These are phyloP conservation scores for Kwoniella sp. DNA, from an alignment of 768 basidiomycete genomes.

Conservation along the genomic window DNA sequence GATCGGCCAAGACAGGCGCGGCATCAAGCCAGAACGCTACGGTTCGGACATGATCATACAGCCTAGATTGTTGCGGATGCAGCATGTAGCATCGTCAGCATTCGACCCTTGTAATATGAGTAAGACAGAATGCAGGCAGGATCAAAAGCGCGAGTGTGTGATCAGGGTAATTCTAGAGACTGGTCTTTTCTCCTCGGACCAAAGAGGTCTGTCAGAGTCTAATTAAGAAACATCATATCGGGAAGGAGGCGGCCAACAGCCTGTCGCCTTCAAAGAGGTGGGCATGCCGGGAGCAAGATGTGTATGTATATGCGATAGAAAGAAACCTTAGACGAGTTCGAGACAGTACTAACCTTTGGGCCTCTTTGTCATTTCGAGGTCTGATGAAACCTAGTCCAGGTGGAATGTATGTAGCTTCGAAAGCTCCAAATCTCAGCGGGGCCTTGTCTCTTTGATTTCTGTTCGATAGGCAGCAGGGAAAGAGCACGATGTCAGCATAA, in stretches of 20 bases:
- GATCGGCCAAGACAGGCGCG: conserved; percentile 51
- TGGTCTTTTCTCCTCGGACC: conserved; percentile 32
- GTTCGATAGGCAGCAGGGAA: not conserved
- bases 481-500: conserved; percentile 7
- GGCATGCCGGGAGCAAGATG: too few relatives aligned
- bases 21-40: conserved; percentile 56
- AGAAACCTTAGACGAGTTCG: too few relatives aligned
- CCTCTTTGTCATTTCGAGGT: conserved; percentile 50
- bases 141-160: not conserved
- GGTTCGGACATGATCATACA: conserved; percentile 55
- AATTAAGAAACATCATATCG: conserved; percentile 48
- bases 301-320: not conserved
- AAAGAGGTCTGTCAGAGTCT: conserved; percentile 41
- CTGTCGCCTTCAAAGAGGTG: not conserved
- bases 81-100: conserved; percentile 5
- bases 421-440: conserved; percentile 50
- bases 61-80: conserved; percentile 26
- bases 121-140: not conserved
- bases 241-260: not conserved
- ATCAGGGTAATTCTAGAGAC: conserved; percentile 37
- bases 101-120: not conserved
- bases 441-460: conserved; percentile 28
- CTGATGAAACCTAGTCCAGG: conserved; percentile 41
- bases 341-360: conserved; percentile 47
- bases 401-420: conserved; percentile 49